These are phyloP conservation scores for Myriosclerotinia curreyana DNA, from an alignment of 2,329 filamentous ascomycete genomes.

Conservation along the genomic window DNA sequence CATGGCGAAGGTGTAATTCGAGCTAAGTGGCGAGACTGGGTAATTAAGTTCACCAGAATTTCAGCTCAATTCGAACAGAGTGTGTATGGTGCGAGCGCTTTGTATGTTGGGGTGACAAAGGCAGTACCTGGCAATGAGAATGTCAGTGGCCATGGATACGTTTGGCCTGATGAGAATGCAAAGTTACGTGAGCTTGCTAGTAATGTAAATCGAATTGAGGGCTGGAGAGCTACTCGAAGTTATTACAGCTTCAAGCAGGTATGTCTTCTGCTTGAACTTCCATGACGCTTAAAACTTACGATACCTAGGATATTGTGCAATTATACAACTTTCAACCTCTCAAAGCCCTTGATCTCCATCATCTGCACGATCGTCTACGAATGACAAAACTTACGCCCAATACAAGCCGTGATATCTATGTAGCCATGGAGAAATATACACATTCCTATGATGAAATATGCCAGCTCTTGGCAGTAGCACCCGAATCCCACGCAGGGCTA, in stretches of 20 bases:
- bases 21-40: constrained; percentile 90
- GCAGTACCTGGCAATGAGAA: constrained; percentile 55
- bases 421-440: constrained; percentile 72
- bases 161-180: constrained; percentile 81
- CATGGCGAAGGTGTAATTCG: constrained; percentile 88
- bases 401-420: constrained; percentile 80
- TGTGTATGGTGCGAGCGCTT: constrained; percentile 87
- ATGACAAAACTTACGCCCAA: constrained; percentile 73
- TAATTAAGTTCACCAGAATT: constrained; percentile 89
- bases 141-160: constrained; percentile 83
- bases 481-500: constrained; percentile 80
- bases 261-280: constrained; percentile 31
- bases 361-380: constrained; percentile 87
- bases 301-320: constrained; percentile 58
- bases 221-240: constrained; percentile 91
- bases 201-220: constrained; percentile 89
- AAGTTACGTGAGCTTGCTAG: constrained; percentile 85
- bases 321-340: constrained; percentile 64
- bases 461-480: constrained; percentile 76
- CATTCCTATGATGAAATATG: constrained; percentile 82
- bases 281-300: constrained; percentile 39
- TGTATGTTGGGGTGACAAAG: constrained; percentile 80
- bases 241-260: constrained; percentile 95
- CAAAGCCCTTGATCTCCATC: constrained; percentile 80
- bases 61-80: constrained; percentile 92